Evolutionary conservation across 2,329 filamentous ascomycete species (phyloP).

Genomic region (Aspergillus sp.): DNA sequence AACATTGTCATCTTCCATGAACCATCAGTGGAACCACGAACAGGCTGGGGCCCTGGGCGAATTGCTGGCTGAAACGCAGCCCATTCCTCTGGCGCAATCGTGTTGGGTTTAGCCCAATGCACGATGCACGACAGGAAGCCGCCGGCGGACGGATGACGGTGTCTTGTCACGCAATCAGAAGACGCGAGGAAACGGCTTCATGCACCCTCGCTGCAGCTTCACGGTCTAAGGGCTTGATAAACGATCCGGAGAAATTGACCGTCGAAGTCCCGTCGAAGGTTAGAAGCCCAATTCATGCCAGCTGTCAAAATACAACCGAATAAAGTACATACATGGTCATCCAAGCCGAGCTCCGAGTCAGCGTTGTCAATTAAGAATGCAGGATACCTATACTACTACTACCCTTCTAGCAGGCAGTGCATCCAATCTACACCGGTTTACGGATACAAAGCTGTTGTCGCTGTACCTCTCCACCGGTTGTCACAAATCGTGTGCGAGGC

Average conservation of each 20-base stretch:
- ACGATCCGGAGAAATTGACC: not conserved
- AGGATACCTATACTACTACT: too few species aligned
- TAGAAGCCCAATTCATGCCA: not conserved
- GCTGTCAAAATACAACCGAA: too few species aligned
- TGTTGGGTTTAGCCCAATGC: constrained; percentile 14
- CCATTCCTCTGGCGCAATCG: not conserved
- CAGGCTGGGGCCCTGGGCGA: not conserved
- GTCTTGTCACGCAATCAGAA: constrained; percentile 2
- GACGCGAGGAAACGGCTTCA: constrained; percentile 15
- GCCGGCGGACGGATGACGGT: not conserved
- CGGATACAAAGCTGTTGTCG: too few species aligned
- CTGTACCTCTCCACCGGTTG: not conserved
- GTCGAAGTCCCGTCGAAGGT: not conserved
- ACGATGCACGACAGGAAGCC: constrained; percentile 19
- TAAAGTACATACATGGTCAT: too few species aligned
- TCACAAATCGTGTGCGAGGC: not conserved
- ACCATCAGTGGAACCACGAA: constrained; percentile 8
- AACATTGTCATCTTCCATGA: not conserved
- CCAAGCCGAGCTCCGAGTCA: too few species aligned
- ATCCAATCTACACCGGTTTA: too few species aligned
- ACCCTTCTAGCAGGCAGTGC: too few species aligned
- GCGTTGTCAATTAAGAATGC: too few species aligned
- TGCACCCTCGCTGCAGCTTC: constrained; percentile 10
- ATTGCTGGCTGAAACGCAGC: constrained; percentile 1
- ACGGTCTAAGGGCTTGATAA: not conserved